phyloP scores from a whole-genome alignment of 179 eudicot species.

The Carnegiea gigantea region DNA sequence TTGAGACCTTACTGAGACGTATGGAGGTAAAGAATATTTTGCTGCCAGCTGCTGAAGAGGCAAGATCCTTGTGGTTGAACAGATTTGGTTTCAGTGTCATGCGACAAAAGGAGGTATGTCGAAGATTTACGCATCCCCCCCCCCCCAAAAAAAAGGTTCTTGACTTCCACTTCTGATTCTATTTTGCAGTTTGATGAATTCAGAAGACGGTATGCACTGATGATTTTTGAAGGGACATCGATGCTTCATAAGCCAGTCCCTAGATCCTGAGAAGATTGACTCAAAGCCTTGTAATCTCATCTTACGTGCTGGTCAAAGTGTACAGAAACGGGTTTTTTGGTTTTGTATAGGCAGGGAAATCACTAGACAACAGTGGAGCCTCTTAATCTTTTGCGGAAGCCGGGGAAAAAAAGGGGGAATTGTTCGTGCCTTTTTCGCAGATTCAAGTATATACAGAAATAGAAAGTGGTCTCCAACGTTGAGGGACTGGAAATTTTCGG shows the following conservation, averaged over 20 bases:
- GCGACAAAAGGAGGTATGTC: slow-evolving; percentile 24
- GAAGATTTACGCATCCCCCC: background rate
- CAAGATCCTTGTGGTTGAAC: slow-evolving; percentile 48
- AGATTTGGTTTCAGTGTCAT: slow-evolving; percentile 46
- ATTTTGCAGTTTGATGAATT: slow-evolving; percentile 49
- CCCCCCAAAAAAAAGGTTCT: background rate
- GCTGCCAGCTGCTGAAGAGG: slow-evolving; percentile 62
- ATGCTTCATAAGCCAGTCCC: slow-evolving; percentile 57
- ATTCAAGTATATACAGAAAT: background rate
- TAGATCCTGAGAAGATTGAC: slow-evolving; percentile 3
- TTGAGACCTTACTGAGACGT: slow-evolving; percentile 41
- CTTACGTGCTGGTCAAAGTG: background rate
- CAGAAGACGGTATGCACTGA: slow-evolving; percentile 37
- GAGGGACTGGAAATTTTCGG: background rate
- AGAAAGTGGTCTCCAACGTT: background rate
- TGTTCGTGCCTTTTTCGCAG: background rate
- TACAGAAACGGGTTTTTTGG: background rate
- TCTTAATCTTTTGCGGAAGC: background rate
- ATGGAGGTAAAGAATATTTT: slow-evolving; percentile 42
- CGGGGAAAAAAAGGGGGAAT: background rate
- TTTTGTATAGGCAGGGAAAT: background rate
- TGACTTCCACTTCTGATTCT: background rate
- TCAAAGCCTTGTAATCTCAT: background rate
- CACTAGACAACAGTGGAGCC: background rate
- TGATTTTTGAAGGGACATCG: slow-evolving; percentile 64